Base-by-base conservation (phyloP, 2,329 filamentous ascomycete genomes). In the Celoporthe dispersa region DNA sequence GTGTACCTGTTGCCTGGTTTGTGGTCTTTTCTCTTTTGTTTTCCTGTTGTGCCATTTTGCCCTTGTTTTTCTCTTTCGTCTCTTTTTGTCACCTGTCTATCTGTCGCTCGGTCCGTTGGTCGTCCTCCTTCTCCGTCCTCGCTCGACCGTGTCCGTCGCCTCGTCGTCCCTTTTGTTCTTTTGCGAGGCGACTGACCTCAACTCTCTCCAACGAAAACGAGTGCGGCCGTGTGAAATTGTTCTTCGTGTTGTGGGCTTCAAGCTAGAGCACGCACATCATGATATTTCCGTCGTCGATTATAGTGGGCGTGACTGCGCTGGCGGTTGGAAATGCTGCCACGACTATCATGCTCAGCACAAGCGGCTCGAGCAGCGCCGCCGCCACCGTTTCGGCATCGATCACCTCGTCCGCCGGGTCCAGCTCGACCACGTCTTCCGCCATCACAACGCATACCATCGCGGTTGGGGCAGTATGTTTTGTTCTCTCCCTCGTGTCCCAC, bases 381-480 rank as follows among this genome's bases (percentile, higher is more conserved):
- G 64, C 66, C 53, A 68, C 63, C 48, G 31, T 65, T 4, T 35
- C 70, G n/a, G 28, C 66, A 14, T 63, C 63, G 2, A 55, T 51
- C 1, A 70, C 72, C 33, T 68, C 67, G 37, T 68, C 72, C 22
- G 41, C 73, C 19, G 73, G 70, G 8, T 73, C 64, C 14, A 61
- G 63, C 4, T 73, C 72, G 25, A 73, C 74, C 6, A 72, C 67
- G 19, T 70, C 75, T 14, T 68, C 75, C 1, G 70, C 71, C 16
- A 65, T 60, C 55, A 55, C 74, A 16, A 79, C 77, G 22, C 71
- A 77, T 67, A 74, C 76, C 8, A 70, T 79, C 4, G 72, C 75
- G 2, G 78, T 79, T 6, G 77, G 77, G 51, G 76, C 73, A 28
- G 78, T 79, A 76, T 28, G 73, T 39, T 25, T 14, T 37, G 16